phyloP scores from a whole-genome alignment of 1,284 basidiomycete genomes.

The Pholiota adiposa region DNA sequence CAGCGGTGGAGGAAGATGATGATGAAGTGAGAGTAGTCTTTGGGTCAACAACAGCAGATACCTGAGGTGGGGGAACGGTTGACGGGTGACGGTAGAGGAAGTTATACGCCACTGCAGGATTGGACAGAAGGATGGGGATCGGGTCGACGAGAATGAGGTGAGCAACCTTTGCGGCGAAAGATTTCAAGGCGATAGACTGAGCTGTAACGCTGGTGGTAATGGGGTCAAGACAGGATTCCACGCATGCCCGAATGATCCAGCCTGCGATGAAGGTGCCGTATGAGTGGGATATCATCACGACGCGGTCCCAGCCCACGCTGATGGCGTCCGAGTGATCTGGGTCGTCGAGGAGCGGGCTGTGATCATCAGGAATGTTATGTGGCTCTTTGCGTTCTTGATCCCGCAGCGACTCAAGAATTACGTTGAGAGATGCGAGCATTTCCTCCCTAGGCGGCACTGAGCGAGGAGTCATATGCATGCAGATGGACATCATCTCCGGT shows the following conservation, averaged over 20 bases:
- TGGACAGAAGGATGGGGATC: constrained; percentile 65
- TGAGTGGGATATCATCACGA: constrained; percentile 60
- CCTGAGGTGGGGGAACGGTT: constrained; percentile 17
- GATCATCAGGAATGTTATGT: neutral
- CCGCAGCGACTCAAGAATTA: constrained; percentile 47
- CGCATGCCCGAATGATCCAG: constrained; percentile 22
- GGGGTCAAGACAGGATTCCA: neutral
- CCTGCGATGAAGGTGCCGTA: constrained; percentile 60
- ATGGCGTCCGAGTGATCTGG: neutral
- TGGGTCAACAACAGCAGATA: neutral
- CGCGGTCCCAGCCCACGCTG: constrained; percentile 25
- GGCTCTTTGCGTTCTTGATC: neutral
- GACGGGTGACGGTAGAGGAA: constrained; percentile 63
- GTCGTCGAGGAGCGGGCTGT: constrained; percentile 1
- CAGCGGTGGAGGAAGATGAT: neutral
- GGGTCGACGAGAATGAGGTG: constrained; percentile 61
- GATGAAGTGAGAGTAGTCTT: neutral
- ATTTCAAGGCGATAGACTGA: neutral
- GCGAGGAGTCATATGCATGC: constrained; percentile 56
- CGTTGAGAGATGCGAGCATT: constrained; percentile 40
- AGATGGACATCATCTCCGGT: constrained; percentile 62
- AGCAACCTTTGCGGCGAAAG: constrained; percentile 33
- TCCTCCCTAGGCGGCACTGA: constrained; percentile 43
- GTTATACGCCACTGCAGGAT: constrained; percentile 63
- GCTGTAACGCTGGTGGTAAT: neutral